Evolutionary conservation across 2,329 filamentous ascomycete genomes (phyloP), one percentile per base, ranked within the genome.

Genomic region (Ciborinia camelliae): DNA sequence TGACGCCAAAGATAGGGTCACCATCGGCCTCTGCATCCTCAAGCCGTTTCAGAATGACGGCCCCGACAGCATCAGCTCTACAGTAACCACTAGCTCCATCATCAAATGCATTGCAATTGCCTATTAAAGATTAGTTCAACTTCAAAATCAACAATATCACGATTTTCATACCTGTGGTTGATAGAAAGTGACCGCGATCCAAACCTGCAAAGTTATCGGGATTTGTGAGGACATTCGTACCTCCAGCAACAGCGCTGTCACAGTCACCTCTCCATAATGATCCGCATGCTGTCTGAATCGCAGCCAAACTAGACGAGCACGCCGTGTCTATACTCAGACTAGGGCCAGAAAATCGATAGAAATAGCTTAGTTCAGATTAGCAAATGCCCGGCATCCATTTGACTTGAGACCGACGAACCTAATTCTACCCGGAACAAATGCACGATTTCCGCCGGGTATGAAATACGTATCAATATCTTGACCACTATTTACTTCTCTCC

Each of bases 301-400:
- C 81, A 4, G 84, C 80, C 26, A 86, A 76, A 57, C 81, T 82
- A 14, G 80, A 81, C 30, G 83, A 86, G 72, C 85, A 87, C 26
- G 82, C 85, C 0, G 85, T 86, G 61, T 87, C 84, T 18, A 87
- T 80, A 77, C 30, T 73, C n/a, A n/a, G n/a, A n/a, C n/a, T n/a
- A n/a, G n/a, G n/a, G n/a, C n/a, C n/a, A n/a, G n/a, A n/a, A n/a
- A n/a, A n/a, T n/a, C n/a, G n/a, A n/a, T n/a, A n/a, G n/a, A n/a
- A n/a, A n/a, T n/a, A n/a, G n/a, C n/a, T n/a, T n/a, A n/a, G n/a
- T n/a, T n/a, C n/a, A n/a, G n/a, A n/a, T n/a, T n/a, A n/a, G n/a
- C n/a, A n/a, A n/a, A n/a, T n/a, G n/a, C n/a, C n/a, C n/a, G n/a
- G n/a, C n/a, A n/a, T n/a, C n/a, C n/a, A n/a, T n/a, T n/a, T n/a